phyloP scores from a whole-genome alignment of 2,329 filamentous ascomycete species.

The Fusarium continuum region DNA sequence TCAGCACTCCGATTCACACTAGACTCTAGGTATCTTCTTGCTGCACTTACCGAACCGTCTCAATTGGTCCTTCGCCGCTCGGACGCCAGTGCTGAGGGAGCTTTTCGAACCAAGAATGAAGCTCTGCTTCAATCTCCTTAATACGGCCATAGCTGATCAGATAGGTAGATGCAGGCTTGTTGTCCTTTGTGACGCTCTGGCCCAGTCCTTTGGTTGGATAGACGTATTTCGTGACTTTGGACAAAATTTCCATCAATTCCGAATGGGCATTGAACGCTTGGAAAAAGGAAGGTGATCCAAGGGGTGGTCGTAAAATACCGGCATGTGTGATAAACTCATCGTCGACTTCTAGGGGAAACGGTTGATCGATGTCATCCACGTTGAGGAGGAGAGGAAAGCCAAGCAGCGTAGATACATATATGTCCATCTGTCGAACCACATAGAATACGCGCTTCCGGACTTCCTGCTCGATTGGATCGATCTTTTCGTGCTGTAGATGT shows the following conservation, averaged over 20 bases:
- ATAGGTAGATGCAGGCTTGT: constrained; percentile 61
- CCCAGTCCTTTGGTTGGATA: constrained; percentile 70
- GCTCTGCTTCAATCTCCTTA: constrained; percentile 70
- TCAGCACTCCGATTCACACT: constrained; percentile 11
- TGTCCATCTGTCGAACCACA: constrained; percentile 75
- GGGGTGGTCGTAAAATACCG: constrained; percentile 63
- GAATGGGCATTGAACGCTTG: constrained; percentile 74
- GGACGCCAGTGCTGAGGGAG: constrained; percentile 82
- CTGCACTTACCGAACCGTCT: constrained; percentile 75
- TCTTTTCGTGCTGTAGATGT: constrained; percentile 70
- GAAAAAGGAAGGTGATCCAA: constrained; percentile 66
- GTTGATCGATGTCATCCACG: constrained; percentile 73
- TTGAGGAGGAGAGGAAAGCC: constrained; percentile 72
- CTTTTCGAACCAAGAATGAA: constrained; percentile 70
- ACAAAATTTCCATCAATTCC: constrained; percentile 69
- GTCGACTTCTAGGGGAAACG: constrained; percentile 70
- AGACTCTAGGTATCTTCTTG: not conserved
- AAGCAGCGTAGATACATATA: constrained; percentile 72
- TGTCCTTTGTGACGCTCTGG: constrained; percentile 55
- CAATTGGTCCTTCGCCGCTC: constrained; percentile 76
- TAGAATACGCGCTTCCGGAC: constrained; percentile 72
- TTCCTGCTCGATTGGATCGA: constrained; percentile 71
- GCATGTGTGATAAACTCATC: constrained; percentile 72
- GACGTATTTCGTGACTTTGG: constrained; percentile 71
- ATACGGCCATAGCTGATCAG: constrained; percentile 71